Base-by-base conservation (phyloP, 305 asterid species). In the Ruellia speciosa region DNA sequence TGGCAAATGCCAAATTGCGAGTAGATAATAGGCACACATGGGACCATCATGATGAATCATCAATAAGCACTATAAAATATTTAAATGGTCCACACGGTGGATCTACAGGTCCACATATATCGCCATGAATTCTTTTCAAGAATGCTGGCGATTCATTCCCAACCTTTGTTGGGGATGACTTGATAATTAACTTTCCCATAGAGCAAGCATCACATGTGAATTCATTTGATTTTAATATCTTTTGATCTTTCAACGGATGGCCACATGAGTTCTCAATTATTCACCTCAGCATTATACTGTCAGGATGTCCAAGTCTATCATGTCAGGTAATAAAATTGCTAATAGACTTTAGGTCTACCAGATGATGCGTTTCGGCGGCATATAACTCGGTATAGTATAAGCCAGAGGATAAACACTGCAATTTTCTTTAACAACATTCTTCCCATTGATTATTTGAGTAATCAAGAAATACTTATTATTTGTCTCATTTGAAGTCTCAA, bases 161-260 rank as follows among this genome's bases (percentile, higher is more conserved):
- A 5, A 54, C 11, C 33, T 54, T 33, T 24, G 14, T 4, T 54
- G 46, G 11, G 7, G 46, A 54, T 54, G 58, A 43, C 20, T 19
- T 4, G 33, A 54, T 54, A 28, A 54, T 14, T 14, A 54, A 28
- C 39, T 54, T 54, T 16, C 46, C 58, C 0, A 24, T 9, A 9
- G 41, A 54, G 16, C 58, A 54, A 2, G 19, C 58, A 14, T 10
- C 58, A 54, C 46, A 54, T 28, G 58, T 24, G 10, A 54, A 31
- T n/a, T 54, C 37, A 54, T 28, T 33, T 3, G 7, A 14, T 0
- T 33, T 1, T n/a, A 54, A 8, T 24, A 54, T 24, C 14, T 33
- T 10, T 14, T 14, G 37, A 17, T 52, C 20, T 34, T 52, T 52
- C 24, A 52, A 11, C 20, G 39, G 3, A 24, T 52, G 37, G 57